phyloP scores from a whole-genome alignment of 768 basidiomycete species.

The Imleria badia region DNA sequence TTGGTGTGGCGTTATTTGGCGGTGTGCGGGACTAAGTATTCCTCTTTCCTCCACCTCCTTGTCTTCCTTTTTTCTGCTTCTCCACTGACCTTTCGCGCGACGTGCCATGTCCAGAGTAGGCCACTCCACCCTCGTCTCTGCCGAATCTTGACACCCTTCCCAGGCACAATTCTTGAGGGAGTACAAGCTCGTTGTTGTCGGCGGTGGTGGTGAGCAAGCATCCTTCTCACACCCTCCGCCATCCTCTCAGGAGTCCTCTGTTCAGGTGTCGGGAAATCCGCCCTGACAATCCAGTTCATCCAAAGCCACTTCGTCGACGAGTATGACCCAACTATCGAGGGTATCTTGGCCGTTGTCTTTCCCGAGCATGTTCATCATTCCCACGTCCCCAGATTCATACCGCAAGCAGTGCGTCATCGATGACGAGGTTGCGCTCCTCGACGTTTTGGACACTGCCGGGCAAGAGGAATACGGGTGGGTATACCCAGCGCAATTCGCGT shows the following conservation, averaged over 20 bases:
- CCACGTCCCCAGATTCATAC: conserved; percentile 72
- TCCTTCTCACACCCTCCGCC: conserved; percentile 33
- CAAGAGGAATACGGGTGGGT: conserved; percentile 97
- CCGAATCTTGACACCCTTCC: neutral
- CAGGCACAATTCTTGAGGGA: conserved; percentile 91
- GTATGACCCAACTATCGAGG: conserved; percentile 95
- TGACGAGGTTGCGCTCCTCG: conserved; percentile 96
- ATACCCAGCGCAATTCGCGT: neutral
- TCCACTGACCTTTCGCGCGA: conserved; percentile 1
- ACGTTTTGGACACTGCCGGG: conserved; percentile 96
- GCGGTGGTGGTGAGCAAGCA: conserved; percentile 82
- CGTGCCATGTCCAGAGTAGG: conserved; percentile 33
- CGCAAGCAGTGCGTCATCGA: conserved; percentile 97
- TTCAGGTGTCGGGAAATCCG: conserved; percentile 69
- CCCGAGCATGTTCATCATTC: neutral
- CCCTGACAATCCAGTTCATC: conserved; percentile 97
- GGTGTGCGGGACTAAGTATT: neutral
- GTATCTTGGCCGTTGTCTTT: conserved; percentile 35
- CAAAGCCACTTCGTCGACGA: conserved; percentile 94
- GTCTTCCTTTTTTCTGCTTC: neutral
- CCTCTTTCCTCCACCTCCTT: conserved; percentile 9
- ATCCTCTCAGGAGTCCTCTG: neutral
- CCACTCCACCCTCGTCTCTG: neutral
- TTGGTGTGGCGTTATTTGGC: conserved; percentile 30
- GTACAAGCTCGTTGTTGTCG: conserved; percentile 98